Percentiles rank a stretch among this genome's conserved stretches.
Evolutionary conservation across 2,329 filamentous ascomycete genomes (phyloP).

Genomic region (Penicillium vulpinum): DNA sequence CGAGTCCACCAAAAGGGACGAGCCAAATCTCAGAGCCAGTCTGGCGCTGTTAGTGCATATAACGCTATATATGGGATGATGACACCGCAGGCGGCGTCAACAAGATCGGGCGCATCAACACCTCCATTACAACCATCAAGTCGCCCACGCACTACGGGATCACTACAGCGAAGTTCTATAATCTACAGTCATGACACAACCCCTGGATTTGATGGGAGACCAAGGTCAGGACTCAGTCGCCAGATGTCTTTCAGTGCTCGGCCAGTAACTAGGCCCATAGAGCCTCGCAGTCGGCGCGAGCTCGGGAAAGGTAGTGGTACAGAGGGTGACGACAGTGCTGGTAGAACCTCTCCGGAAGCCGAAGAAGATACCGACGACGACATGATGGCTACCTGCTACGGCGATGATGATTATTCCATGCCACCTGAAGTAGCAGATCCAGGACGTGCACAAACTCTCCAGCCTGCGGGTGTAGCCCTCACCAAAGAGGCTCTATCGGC

Average conservation of each 20-base stretch:
- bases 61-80: conserved; percentile 44
- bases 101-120: conserved; percentile 25
- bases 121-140: conserved; percentile 38
- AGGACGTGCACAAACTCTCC: conserved; percentile 23
- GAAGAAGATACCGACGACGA: conserved; percentile 42
- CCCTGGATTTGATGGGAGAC: conserved; percentile 32
- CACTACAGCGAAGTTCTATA: conserved; percentile 42
- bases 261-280: conserved; percentile 41
- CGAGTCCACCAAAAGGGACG: conserved; percentile 54
- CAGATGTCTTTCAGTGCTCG: conserved; percentile 44
- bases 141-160: conserved; percentile 36
- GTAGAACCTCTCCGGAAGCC: conserved; percentile 31
- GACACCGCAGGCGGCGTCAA: conserved; percentile 25
- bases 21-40: conserved; percentile 32
- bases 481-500: conserved; percentile 21
- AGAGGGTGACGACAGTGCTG: conserved; percentile 33
- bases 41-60: conserved; percentile 40
- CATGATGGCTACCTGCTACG: conserved; percentile 37
- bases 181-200: conserved; percentile 42
- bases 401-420: conserved; percentile 43
- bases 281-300: conserved; percentile 32
- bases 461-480: conserved; percentile 9
- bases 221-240: conserved; percentile 35
- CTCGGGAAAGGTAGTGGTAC: conserved; percentile 26
- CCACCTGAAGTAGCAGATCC: conserved; percentile 37